A percentile compares a stretch with the other conserved stretches of the same genome.
Conservation (phyloP, 495 filamentous ascomycete genomes). For the Xylaria palmicola region DNA sequence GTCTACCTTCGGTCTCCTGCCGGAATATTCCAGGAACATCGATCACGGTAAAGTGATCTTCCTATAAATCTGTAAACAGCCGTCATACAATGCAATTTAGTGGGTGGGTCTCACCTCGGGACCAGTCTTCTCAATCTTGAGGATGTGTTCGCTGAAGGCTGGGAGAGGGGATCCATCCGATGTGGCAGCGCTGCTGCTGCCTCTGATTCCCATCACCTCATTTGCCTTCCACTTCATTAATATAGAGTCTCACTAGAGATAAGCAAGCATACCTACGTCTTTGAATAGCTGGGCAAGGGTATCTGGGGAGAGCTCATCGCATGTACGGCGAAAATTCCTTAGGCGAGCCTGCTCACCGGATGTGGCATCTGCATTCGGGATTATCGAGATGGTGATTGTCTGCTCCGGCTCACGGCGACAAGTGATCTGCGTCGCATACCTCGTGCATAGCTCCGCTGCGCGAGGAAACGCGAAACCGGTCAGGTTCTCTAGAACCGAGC, state of each 20-base stretch:
- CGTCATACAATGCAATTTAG: neutral
- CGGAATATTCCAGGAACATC: conserved; percentile 65
- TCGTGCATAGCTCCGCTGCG: conserved; percentile 53
- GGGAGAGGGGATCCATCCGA: conserved; percentile 21
- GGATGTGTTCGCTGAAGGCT: conserved; percentile 56
- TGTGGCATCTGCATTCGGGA: conserved; percentile 34
- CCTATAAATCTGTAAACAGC: conserved; percentile 2
- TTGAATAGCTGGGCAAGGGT: conserved; percentile 30
- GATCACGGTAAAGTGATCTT: conserved; percentile 57
- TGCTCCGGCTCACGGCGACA: conserved; percentile 41
- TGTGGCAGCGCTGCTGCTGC: conserved; percentile 7
- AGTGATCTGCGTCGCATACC: conserved; percentile 60
- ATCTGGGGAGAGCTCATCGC: conserved; percentile 21
- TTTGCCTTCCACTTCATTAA: no score
- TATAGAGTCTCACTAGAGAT: no score
- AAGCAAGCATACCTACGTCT: conserved; percentile 24
- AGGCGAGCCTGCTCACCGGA: conserved; percentile 16
- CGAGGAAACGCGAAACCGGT: conserved; percentile 54
- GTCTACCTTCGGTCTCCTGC: conserved; percentile 44
- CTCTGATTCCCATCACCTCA: conserved; percentile 44
- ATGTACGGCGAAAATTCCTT: conserved; percentile 20
- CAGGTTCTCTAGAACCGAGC: conserved; percentile 51
- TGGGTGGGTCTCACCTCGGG: conserved; percentile 36
- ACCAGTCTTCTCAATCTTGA: conserved; percentile 59
- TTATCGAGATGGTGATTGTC: conserved; percentile 45